phyloP scores from a whole-genome alignment of 257 asterid species.

The Ligustrum vulgare region DNA sequence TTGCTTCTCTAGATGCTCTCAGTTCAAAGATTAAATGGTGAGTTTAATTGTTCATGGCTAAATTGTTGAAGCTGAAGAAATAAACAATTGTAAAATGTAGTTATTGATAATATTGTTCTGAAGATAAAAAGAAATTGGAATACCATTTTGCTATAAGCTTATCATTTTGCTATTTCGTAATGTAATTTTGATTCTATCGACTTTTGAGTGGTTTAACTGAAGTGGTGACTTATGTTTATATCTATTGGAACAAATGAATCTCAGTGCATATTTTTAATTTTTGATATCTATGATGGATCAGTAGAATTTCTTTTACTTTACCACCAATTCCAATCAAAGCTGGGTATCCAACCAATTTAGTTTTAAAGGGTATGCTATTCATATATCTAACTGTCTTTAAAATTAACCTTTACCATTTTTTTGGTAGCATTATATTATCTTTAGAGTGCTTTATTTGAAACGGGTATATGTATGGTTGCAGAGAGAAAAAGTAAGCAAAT shows the following conservation, averaged over 20 bases:
- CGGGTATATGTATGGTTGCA: no score
- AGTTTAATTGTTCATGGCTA: constrained; percentile 10
- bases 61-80: constrained; percentile 8
- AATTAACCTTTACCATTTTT: neutral
- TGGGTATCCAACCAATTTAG: neutral
- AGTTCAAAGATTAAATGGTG: constrained; percentile 79
- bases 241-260: neutral
- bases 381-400: neutral
- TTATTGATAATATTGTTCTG: neutral
- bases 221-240: no score
- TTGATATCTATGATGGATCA: constrained; percentile 9
- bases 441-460: no score
- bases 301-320: neutral
- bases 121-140: neutral
- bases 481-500: no score
- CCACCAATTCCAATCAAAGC: neutral
- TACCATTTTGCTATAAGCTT: neutral
- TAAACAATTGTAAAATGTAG: neutral
- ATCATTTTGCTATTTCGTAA: neutral
- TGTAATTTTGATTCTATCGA: neutral
- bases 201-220: neutral
- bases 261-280: constrained; percentile 7
- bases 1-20: constrained; percentile 85
- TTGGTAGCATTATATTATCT: no score
- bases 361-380: constrained; percentile 1